Base-by-base conservation (phyloP, 106 monocot species). In the Posidonia australis region DNA sequence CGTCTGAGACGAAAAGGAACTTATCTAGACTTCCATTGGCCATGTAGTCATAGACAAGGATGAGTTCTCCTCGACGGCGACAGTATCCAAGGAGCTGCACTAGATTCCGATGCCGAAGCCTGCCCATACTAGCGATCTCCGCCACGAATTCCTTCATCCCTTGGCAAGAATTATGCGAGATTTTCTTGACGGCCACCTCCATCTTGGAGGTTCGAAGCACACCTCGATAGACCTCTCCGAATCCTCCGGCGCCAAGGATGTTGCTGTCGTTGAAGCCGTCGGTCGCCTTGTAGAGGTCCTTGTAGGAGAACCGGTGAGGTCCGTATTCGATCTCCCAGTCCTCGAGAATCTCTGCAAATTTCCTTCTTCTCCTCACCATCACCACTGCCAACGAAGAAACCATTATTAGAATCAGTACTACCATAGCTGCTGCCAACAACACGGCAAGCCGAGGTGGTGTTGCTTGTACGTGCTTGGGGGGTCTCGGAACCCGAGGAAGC, bases 161-260 rank as follows among this genome's bases (percentile, higher is more conserved):
- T 18, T 75, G 61, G 7, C 3, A 29, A 2, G 75, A 62, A 18
- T 54, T 68, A 14, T 68, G 61, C 17, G 61, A 29, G 26, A 68
- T 45, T 23, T 22, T 62, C 72, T 77, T 77, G 22, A 77, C 72
- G 2, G 77, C 72, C 0, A 77, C 24, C 36, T 7, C 2, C 36
- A 49, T 13, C n/a, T 53, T 43, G 20, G 52, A 48, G 5, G 7
- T 36, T 11, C 54, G 67, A 0, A 78, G 67, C 14, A 60, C 44
- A 1, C 77, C 77, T 20, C 42, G 51, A 21, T 78, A 78, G 24
- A 78, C 77, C n/a, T 29, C 41, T 0, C 77, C 77, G 32, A 78
- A 78, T 1, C 77, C 71, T 0, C 77, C 72, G 20, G 18, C 20
- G 3, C 67, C 72, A 19, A 71, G 24, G 27, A 66, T 66, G n/a